Evolutionary conservation across 1,284 basidiomycete genomes (phyloP).

Genomic region (Sanghuangporus baumii): DNA sequence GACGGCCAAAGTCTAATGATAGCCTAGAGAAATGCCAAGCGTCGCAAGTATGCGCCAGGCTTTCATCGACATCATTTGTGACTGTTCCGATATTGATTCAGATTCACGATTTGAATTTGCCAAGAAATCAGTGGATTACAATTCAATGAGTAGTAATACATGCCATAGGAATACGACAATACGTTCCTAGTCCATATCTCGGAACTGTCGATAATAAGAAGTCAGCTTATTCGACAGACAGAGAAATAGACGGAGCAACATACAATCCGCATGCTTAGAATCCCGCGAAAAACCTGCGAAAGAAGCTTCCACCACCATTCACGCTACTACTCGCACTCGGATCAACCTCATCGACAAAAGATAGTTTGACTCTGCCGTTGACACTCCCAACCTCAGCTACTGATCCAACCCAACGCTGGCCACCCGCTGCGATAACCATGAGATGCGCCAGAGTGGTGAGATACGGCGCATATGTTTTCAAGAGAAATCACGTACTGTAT

Average conservation of each 20-base stretch:
- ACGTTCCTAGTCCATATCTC: too few species aligned
- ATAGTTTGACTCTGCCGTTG: slow-evolving; percentile 7
- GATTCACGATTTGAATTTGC: too few species aligned
- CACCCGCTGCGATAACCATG: not conserved
- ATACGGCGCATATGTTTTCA: not conserved
- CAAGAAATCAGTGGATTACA: too few species aligned
- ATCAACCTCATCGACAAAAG: not conserved
- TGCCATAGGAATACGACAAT: too few species aligned
- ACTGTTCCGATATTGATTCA: too few species aligned
- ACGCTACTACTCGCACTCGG: not conserved
- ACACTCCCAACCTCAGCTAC: not conserved
- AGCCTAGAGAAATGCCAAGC: too few species aligned
- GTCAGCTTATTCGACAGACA: not conserved
- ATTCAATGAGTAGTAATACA: too few species aligned
- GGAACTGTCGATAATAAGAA: not conserved
- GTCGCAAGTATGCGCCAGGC: too few species aligned
- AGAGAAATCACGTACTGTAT: not conserved
- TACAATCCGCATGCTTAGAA: not conserved
- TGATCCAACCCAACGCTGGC: slow-evolving; percentile 2
- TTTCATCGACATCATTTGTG: too few species aligned
- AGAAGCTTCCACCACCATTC: not conserved
- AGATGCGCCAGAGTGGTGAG: not conserved
- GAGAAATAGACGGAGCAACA: not conserved
- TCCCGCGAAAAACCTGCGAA: not conserved
- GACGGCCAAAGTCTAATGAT: too few species aligned